Evolutionary conservation across 2,329 filamentous ascomycete species (phyloP), one percentile per base, ranked within the genome.

Genomic region (Neofusicoccum ribis): DNA sequence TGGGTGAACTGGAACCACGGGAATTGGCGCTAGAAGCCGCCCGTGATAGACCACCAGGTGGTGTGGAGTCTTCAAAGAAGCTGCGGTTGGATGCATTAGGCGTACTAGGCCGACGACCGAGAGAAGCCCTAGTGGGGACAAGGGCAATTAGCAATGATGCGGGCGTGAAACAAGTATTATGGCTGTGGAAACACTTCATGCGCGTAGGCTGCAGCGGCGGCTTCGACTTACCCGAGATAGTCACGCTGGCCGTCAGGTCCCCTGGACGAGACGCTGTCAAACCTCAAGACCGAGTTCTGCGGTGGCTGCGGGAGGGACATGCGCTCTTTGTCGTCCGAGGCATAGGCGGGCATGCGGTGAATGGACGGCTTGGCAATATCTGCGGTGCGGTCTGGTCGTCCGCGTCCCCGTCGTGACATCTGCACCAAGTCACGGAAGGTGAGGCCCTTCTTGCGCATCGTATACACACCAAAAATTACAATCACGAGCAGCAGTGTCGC

Each of bases 401-500:
- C 34, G 20, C 59, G 61, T 11, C 17, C 37, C 7, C 64, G 44
- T 20, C 56, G 17, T 11, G 44, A 62, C 64, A 47, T 64, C 37
- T 54, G 47, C 8, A 64, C 39, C n/a, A 64, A 15, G 27, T 64
- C 61, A 12, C 51, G 61, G 43, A 78, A 67, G n/a, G 73, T 70
- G 34, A 78, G 59, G n/a, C 74, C 74, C 27, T 75, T 74, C 66
- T 75, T 77, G 46, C 76, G 73, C 75, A 78, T 76, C 0, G 73
- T 76, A 60, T 77, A 74, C 14, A 78, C 66, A 31, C 72, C 74
- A 56, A 77, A 68, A 6, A 77, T 64, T 31, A 77, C 62, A 71
- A 78, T 74, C 58, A 77, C 72, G 17, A 78, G 68, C 37, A 79
- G 71, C 47, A 79, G 76, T 9, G 77, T 78, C 27, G 74, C 75